These are phyloP conservation scores for Pseudogymnoascus sp. DNA, from an alignment of 2,329 filamentous ascomycete genomes.

Conservation along the genomic window DNA sequence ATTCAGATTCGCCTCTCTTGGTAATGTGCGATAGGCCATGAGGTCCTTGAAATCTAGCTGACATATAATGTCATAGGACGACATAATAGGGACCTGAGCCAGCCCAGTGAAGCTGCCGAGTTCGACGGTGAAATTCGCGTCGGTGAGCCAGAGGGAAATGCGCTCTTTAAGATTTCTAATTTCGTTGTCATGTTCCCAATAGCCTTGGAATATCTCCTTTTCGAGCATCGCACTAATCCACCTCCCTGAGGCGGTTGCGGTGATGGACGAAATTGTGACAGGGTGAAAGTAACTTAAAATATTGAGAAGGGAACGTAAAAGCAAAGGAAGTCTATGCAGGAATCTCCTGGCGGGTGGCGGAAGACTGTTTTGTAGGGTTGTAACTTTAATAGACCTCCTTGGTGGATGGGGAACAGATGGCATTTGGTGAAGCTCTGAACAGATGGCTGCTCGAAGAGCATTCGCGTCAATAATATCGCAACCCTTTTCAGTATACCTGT, in stretches of 20 bases:
- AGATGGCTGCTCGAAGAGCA: slow-evolving; percentile 43
- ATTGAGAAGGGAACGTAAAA: slow-evolving; percentile 41
- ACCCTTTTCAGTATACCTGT: slow-evolving; percentile 24
- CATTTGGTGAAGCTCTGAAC: slow-evolving; percentile 39
- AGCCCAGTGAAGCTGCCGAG: slow-evolving; percentile 38
- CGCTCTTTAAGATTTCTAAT: slow-evolving; percentile 39
- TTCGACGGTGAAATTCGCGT: slow-evolving; percentile 47
- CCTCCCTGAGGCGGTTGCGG: slow-evolving; percentile 42
- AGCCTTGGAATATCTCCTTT: slow-evolving; percentile 43
- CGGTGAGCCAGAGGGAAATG: slow-evolving; percentile 43
- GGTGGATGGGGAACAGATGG: slow-evolving; percentile 47
- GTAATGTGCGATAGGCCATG: slow-evolving; percentile 42
- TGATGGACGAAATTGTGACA: slow-evolving; percentile 43
- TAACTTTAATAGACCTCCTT: slow-evolving; percentile 40
- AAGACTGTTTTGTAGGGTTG: slow-evolving; percentile 39
- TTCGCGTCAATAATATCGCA: slow-evolving; percentile 35
- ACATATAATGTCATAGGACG: slow-evolving; percentile 41
- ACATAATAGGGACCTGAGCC: slow-evolving; percentile 42
- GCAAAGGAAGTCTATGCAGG: slow-evolving; percentile 43
- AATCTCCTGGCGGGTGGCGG: slow-evolving; percentile 37
- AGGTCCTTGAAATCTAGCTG: slow-evolving; percentile 41
- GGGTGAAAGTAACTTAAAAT: slow-evolving; percentile 48
- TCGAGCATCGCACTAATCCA: slow-evolving; percentile 43
- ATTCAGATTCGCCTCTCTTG: slow-evolving; percentile 36
- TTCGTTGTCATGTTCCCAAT: slow-evolving; percentile 37